Conservation (phyloP, 345 rosid species). For the Aquilaria yunnanensis region DNA sequence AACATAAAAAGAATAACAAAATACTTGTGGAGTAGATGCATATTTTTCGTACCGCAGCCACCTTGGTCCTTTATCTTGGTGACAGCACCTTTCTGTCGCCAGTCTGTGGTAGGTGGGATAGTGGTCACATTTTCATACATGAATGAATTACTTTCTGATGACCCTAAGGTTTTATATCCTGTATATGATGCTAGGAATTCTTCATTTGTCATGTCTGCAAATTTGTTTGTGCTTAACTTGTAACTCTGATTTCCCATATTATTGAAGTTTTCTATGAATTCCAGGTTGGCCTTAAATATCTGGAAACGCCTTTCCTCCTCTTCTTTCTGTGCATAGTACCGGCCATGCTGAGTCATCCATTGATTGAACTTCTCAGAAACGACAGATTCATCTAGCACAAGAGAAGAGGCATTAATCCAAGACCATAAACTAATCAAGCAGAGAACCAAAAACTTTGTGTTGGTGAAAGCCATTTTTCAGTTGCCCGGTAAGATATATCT, state of each 20-base stretch:
- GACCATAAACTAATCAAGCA: slow-evolving; percentile 11
- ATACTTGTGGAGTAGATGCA: neutral
- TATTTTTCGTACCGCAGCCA: slow-evolving; percentile 27
- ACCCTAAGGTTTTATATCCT: slow-evolving; percentile 15
- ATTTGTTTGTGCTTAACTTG: slow-evolving; percentile 31
- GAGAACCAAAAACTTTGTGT: neutral
- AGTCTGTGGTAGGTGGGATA: slow-evolving; percentile 25
- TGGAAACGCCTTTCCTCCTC: slow-evolving; percentile 26
- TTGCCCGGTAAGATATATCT: too few relatives aligned
- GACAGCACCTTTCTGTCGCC: slow-evolving; percentile 42
- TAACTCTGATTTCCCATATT: slow-evolving; percentile 13
- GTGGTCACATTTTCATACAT: slow-evolving; percentile 18
- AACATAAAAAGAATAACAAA: neutral
- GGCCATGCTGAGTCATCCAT: slow-evolving; percentile 28
- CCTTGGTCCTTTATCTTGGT: slow-evolving; percentile 37
- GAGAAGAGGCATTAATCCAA: slow-evolving; percentile 12
- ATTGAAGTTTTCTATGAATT: slow-evolving; percentile 28
- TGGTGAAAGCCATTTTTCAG: slow-evolving; percentile 1
- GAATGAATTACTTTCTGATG: slow-evolving; percentile 6
- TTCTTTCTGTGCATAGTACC: slow-evolving; percentile 16
- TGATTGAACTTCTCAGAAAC: slow-evolving; percentile 26
- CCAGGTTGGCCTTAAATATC: slow-evolving; percentile 36
- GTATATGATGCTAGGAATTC: slow-evolving; percentile 32
- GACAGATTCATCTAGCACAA: slow-evolving; percentile 22
- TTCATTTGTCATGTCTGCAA: slow-evolving; percentile 38